Evolutionary conservation across 495 filamentous ascomycete species (phyloP).

Genomic region (Podospora bellae-mahoneyi): DNA sequence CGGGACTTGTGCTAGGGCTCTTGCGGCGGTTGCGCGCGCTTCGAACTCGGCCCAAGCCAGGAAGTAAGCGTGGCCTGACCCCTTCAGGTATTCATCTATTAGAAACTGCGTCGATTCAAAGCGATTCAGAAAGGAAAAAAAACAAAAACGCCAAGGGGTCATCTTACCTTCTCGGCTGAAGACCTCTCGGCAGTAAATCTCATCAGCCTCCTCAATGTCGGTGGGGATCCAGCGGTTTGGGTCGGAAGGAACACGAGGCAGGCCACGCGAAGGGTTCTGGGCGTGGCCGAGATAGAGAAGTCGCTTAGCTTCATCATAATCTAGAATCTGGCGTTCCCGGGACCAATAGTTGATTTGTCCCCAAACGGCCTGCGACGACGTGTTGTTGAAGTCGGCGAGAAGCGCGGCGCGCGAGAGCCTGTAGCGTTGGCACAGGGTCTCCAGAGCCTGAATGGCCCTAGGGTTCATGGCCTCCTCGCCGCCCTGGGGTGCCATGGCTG

Average conservation of each 20-base stretch:
- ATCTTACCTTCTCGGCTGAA: not conserved
- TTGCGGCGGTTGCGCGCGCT: not conserved
- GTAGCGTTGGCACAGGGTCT: not conserved
- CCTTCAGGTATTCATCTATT: not conserved
- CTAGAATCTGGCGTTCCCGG: not conserved
- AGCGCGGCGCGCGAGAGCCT: not conserved
- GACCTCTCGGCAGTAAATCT: not conserved
- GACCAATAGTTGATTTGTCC: not conserved
- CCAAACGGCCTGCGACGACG: slow-evolving; percentile 1
- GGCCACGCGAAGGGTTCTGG: not conserved
- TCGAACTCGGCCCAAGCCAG: not conserved
- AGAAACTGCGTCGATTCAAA: not conserved
- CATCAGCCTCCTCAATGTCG: not conserved
- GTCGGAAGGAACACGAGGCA: slow-evolving; percentile 6
- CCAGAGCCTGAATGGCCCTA: slow-evolving; percentile 2
- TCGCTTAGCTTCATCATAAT: not conserved
- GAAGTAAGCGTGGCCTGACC: not conserved
- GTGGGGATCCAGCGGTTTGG: slow-evolving; percentile 3
- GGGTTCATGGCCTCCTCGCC: not conserved
- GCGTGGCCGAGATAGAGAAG: not conserved
- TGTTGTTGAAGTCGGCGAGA: slow-evolving; percentile 4
- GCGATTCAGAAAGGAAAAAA: no score
- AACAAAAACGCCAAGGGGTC: not conserved
- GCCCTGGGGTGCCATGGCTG: not conserved
- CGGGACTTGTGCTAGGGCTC: not conserved